Conservation (phyloP, 1,139 yeast genomes). For the Kodamaea arcana region DNA sequence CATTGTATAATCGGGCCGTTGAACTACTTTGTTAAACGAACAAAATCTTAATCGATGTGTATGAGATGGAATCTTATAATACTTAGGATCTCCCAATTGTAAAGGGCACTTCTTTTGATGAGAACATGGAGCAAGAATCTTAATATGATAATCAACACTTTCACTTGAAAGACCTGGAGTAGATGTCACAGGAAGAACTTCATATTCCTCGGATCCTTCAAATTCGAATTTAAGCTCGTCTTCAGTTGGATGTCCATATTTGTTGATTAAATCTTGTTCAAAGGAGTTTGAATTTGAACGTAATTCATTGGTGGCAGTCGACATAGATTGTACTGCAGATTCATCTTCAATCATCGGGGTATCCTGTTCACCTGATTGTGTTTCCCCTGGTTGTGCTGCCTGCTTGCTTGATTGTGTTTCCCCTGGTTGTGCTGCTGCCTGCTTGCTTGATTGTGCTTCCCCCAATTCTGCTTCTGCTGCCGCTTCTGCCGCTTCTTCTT, state of each 20-base stretch:
- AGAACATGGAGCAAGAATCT: constrained; percentile 82
- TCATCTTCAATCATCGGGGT: constrained; percentile 3
- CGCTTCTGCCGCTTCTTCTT: constrained; percentile 6
- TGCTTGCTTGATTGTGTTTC: constrained; percentile 6
- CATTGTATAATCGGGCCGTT: constrained; percentile 71
- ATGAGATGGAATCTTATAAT: constrained; percentile 55
- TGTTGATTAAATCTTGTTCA: constrained; percentile 33
- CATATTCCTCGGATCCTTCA: constrained; percentile 40
- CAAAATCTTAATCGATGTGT: constrained; percentile 70
- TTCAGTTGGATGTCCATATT: constrained; percentile 39
- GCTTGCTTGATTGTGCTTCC: not conserved
- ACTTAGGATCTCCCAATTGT: constrained; percentile 71
- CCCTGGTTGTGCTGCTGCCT: not conserved
- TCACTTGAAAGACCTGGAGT: constrained; percentile 12
- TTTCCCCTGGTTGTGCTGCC: not conserved
- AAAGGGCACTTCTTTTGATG: constrained; percentile 88
- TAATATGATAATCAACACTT: constrained; percentile 49
- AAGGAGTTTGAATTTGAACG: constrained; percentile 14
- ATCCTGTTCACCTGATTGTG: constrained; percentile 14
- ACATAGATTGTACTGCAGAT: not conserved
- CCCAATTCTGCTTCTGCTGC: constrained; percentile 15
- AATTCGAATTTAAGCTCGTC: constrained; percentile 49
- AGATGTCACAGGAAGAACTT: constrained; percentile 24
- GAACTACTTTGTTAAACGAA: constrained; percentile 66
- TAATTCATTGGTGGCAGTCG: not conserved